Evolutionary conservation across 306 rosid genomes (phyloP).

Genomic region (Cicer bijugum): DNA sequence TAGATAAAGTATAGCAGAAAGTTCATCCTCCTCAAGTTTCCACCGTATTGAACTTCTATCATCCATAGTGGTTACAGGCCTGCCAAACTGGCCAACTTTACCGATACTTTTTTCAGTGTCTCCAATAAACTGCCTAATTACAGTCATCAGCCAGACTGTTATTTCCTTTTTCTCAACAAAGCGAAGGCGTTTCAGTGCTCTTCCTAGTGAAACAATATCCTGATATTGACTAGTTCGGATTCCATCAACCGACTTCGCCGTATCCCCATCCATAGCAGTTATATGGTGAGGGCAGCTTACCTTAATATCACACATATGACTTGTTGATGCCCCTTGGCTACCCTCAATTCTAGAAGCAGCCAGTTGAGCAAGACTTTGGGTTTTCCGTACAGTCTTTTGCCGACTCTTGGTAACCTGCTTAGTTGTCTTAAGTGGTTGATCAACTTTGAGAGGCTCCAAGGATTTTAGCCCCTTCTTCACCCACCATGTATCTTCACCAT

Average conservation of each 20-base stretch:
- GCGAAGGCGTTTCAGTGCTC: constrained; percentile 64
- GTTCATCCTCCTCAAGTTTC: constrained; percentile 92
- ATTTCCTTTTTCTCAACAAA: constrained; percentile 74
- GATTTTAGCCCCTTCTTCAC: constrained; percentile 75
- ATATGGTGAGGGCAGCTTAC: constrained; percentile 89
- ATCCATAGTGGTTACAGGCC: constrained; percentile 62
- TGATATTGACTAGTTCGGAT: constrained; percentile 50
- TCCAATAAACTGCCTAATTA: constrained; percentile 69
- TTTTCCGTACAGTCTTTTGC: constrained; percentile 75
- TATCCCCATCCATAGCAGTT: constrained; percentile 69
- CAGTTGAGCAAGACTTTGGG: constrained; percentile 86
- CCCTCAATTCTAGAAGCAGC: constrained; percentile 89
- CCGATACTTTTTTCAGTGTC: constrained; percentile 69
- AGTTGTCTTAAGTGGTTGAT: constrained; percentile 63
- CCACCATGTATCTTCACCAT: constrained; percentile 93
- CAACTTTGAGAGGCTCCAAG: constrained; percentile 68
- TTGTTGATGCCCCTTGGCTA: constrained; percentile 98
- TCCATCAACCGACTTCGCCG: constrained; percentile 56
- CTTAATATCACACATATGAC: constrained; percentile 86
- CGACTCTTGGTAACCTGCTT: constrained; percentile 80
- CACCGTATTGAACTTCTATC: constrained; percentile 67
- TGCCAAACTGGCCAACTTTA: constrained; percentile 80
- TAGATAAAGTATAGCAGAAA: constrained; percentile 74
- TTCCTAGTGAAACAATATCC: constrained; percentile 75
- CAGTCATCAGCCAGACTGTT: constrained; percentile 70